Percentiles rank a stretch among this genome's conserved stretches.
phyloP scores from a whole-genome alignment of 805 yeast species.

The Starmerella riodocensis region DNA sequence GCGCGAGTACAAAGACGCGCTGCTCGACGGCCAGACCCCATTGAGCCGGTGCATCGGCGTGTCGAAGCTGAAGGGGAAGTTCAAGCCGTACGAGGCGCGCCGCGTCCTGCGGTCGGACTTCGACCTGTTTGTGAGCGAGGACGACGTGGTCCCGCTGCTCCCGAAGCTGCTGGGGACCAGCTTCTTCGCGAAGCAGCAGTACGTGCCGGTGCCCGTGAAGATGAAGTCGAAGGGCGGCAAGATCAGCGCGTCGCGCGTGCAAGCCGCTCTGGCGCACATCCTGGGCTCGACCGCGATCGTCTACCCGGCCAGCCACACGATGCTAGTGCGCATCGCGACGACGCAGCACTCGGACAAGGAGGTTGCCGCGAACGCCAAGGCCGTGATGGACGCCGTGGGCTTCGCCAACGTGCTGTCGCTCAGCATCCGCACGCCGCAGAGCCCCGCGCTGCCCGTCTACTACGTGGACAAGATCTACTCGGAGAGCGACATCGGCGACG shows the following conservation, averaged over 20 bases:
- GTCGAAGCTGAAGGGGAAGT: conserved; percentile 65
- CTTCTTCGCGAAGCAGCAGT: conserved; percentile 56
- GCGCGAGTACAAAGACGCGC: conserved; percentile 29
- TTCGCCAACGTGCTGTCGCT: conserved; percentile 26
- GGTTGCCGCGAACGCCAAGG: conserved; percentile 46
- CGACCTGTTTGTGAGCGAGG: conserved; percentile 77
- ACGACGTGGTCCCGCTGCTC: conserved; percentile 59
- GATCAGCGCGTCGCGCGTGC: conserved; percentile 39
- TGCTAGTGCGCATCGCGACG: conserved; percentile 55
- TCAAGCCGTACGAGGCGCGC: conserved; percentile 78
- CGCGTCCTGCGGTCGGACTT: conserved; percentile 56
- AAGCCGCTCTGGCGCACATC: conserved; percentile 46
- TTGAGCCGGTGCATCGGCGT: conserved; percentile 48
- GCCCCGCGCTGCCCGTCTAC: conserved; percentile 79
- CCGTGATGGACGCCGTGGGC: conserved; percentile 38
- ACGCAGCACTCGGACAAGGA: conserved; percentile 34
- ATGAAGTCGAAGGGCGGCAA: conserved; percentile 26
- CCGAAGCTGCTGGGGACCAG: conserved; percentile 75
- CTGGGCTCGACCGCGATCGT: conserved; percentile 45
- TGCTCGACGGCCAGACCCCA: conserved; percentile 22
- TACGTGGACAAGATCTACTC: conserved; percentile 41
- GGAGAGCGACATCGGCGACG: conserved; percentile 37
- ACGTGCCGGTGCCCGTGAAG: conserved; percentile 46
- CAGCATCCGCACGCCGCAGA: conserved; percentile 54
- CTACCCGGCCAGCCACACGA: conserved; percentile 61